Evolutionary conservation across 257 asterid species (phyloP), one percentile per base, ranked within the genome.

Genomic region (Catharanthus roseus): DNA sequence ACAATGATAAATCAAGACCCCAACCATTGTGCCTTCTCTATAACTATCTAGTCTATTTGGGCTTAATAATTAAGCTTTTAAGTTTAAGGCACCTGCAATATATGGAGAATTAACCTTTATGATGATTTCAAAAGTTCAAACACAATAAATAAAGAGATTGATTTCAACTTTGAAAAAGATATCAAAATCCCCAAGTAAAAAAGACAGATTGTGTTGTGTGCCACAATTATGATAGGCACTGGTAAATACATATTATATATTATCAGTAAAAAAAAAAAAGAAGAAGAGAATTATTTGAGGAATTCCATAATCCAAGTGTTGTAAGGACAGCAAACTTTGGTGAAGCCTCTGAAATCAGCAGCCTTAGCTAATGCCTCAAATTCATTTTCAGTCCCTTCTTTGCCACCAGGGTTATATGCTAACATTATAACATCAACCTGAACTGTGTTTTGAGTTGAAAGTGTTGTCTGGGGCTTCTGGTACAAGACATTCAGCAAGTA

Each of bases 341-440:
- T 36, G 71, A 86, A 84, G 7, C 73, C 79, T n/a, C 38, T 85
- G 74, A 93, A 93, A 29, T 97, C 99, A 53, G 96, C 86, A 16
- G 74, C 90, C 60, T 79, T 82, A 23, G 93, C 96, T 84, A 93
- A 62, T 21, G 82, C 76, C 70, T 84, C 82, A 65, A 91, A 93
- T 64, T 93, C 99, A 78, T 81, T 88, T 53, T 88, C 93, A 10
- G 99, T 91, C 89, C 99, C 86, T 78, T 93, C 99, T 72, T 89
- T 93, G 10, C 99, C 99, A 38, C 99, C 97, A 1, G 96, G 96
- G 63, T 86, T 88, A 69, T 88, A 95, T 50, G 96, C 97, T 72
- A 91, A 70, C 99, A 93, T 91, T 4, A 89, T 82, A 3, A 89
- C 89, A 68, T 93, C 97, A 8, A 88, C 74, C 47, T 91, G 97